Base-by-base conservation (phyloP, 345 rosid species). In the Brassica incana region DNA sequence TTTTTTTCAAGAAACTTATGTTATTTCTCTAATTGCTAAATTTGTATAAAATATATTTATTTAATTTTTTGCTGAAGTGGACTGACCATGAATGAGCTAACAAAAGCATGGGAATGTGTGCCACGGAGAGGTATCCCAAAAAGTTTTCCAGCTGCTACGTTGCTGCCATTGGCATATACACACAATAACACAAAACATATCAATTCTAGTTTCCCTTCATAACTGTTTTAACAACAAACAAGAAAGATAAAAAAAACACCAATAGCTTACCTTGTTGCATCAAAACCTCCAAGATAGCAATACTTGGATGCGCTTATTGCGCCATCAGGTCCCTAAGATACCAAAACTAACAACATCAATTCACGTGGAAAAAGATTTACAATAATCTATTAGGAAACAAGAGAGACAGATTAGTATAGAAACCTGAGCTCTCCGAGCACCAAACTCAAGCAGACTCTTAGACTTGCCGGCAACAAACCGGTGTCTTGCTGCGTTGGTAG, bases 341-440 rank as follows among this genome's bases (percentile, higher is more conserved):
- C 35, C 54, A 74, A 74, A 65, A 71, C 72, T 64, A 20, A 27
- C 12, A 77, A 14, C 82, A 76, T 80, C 36, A 85, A 30, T 23
- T 23, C 25, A 45, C 16, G 0, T 74, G 3, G 14, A 14, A 73
- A 63, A 23, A 23, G 9, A 60, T 14, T 10, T 0, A 6, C 30
- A 65, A 66, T 23, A 23, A 23, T 23, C 25, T 23, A 23, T 23
- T 23, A 20, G 23, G 23, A 20, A 20, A 20, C 23, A 20, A 20
- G 23, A 20, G 23, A 20, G 23, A 20, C 23, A 20, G 23, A 20
- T 20, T 20, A 20, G 23, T 20, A 23, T 25, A 72, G 65, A 48
- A 83, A 95, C 99, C 99, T 93, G 99, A 82, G 99, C 99, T 65
- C 97, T 86, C 48, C 99, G 83, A 83, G 94, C 96, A 78, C 99